A percentile compares a stretch with the other conserved stretches of the same genome.
These are phyloP conservation scores for Colletotrichum chrysophilum DNA, from an alignment of 2,329 filamentous ascomycete genomes.

Conservation along the genomic window DNA sequence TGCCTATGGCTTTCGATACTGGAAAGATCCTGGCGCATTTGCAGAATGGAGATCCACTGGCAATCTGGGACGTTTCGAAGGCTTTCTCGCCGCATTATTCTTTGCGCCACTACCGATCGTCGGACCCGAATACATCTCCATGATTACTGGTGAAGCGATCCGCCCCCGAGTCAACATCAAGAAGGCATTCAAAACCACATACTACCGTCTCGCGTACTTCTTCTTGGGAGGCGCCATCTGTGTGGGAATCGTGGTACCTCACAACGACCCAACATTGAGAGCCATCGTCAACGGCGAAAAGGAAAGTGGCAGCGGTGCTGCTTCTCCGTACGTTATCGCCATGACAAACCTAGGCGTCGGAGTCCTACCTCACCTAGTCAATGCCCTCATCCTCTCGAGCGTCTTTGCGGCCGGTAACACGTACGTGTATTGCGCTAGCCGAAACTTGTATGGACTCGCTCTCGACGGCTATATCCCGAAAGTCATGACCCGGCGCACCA, in stretches of 20 bases:
- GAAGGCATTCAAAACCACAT: conserved; percentile 74
- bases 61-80: conserved; percentile 69
- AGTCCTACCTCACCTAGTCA: conserved; percentile 69
- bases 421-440: conserved; percentile 59
- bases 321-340: conserved; percentile 68
- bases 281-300: conserved; percentile 23
- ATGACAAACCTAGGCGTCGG: conserved; percentile 65
- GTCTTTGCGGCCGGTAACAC: conserved; percentile 67
- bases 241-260: conserved; percentile 70
- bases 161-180: conserved; percentile 69
- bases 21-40: conserved; percentile 55
- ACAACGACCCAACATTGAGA: conserved; percentile 42
- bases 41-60: conserved; percentile 64
- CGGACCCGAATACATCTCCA: conserved; percentile 71
- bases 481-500: conserved; percentile 28
- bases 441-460: conserved; percentile 60
- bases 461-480: conserved; percentile 55
- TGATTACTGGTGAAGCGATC: conserved; percentile 73
- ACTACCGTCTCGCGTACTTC: conserved; percentile 73
- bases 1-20: conserved; percentile 71
- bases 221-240: conserved; percentile 73
- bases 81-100: conserved; percentile 72
- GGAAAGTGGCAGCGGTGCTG: conserved; percentile 47
- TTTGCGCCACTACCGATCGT: conserved; percentile 67
- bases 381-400: conserved; percentile 59